Evolutionary conservation across 345 rosid species (phyloP).

Genomic region (Bruguiera gymnorhiza): DNA sequence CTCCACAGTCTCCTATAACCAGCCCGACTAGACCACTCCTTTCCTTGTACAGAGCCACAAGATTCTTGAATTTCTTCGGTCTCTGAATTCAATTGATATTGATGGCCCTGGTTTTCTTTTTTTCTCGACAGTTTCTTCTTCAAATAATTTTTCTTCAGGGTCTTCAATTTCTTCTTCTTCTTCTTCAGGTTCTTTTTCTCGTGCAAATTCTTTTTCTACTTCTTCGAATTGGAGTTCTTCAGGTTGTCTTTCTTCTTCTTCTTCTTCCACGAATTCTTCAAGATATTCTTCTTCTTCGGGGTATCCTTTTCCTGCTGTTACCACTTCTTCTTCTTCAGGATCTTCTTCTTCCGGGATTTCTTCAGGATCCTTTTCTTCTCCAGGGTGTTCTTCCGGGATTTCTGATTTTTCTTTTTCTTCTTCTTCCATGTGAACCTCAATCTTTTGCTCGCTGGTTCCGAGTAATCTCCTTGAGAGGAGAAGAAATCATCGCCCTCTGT

Average conservation of each 20-base stretch:
- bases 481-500: no score
- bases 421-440: neutral
- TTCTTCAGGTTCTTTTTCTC: neutral
- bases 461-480: no score
- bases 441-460: no score
- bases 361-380: neutral
- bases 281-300: neutral
- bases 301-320: neutral
- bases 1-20: conserved; percentile 20
- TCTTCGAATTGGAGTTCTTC: no score
- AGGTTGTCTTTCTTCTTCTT: no score
- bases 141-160: neutral
- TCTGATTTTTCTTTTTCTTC: conserved; percentile 5
- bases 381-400: conserved; percentile 1
- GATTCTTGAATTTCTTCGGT: no score
- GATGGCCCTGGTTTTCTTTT: neutral
- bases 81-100: no score
- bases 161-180: neutral
- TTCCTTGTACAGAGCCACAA: no score
- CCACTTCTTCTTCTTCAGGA: neutral
- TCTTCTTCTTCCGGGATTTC: neutral
- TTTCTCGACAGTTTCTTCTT: neutral
- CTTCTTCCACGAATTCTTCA: neutral
- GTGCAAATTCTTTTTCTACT: no score
- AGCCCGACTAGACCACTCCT: no score